phyloP scores from a whole-genome alignment of 305 asterid species.

The Caryopteris hybrid region DNA sequence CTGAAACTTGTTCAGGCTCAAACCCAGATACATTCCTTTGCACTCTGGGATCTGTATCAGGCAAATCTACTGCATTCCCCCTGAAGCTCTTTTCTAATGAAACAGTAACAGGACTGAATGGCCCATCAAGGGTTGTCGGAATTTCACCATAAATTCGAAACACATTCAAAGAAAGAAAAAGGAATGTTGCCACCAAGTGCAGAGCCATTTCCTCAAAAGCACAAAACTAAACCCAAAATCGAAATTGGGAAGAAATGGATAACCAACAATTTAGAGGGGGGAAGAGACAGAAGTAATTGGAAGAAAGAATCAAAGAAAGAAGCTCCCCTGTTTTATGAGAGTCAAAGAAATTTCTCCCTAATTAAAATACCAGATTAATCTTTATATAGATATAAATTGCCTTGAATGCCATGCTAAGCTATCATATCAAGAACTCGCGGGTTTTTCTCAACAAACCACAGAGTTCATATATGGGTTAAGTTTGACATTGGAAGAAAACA shows the following conservation, averaged over 20 bases:
- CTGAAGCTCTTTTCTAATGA: conserved; percentile 68
- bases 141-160: conserved; percentile 35
- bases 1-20: conserved; percentile 77
- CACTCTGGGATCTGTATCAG: conserved; percentile 81
- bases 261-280: background rate
- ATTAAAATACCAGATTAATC: background rate
- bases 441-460: too few species aligned
- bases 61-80: conserved; percentile 84
- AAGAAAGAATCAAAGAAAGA: conserved; percentile 7
- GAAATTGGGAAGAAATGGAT: background rate
- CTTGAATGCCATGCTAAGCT: too few species aligned
- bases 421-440: too few species aligned
- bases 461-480: too few species aligned
- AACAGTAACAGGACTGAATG: conserved; percentile 73
- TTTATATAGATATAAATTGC: too few species aligned
- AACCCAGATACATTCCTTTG: conserved; percentile 60
- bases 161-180: conserved; percentile 25
- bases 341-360: conserved; percentile 1
- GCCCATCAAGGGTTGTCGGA: conserved; percentile 80
- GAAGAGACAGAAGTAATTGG: conserved; percentile 2
- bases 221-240: background rate
- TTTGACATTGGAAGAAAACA: too few species aligned
- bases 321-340: background rate
- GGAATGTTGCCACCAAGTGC: conserved; percentile 7
- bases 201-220: conserved; percentile 19